These are phyloP conservation scores for Crithidia acanthocephali DNA, from an alignment of 208 protist genomes.

Conservation along the genomic window DNA sequence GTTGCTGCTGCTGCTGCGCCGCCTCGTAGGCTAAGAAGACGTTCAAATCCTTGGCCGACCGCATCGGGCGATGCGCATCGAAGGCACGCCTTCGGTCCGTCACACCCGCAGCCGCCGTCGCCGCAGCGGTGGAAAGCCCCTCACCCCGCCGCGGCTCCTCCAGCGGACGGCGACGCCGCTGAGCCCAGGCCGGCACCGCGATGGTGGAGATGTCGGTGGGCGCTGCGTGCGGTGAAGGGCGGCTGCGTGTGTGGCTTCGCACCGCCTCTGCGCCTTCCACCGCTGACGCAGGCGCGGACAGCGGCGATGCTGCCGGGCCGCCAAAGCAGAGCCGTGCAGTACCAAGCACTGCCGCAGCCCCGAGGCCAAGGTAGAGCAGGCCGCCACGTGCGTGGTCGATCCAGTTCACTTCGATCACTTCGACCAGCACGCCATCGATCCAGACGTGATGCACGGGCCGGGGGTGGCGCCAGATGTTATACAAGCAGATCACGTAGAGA, in stretches of 20 bases:
- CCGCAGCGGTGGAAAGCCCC: background rate
- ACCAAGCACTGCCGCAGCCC: slow-evolving; percentile 28
- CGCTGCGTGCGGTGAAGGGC: background rate
- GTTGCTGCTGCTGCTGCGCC: slow-evolving; percentile 21
- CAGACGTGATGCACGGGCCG: slow-evolving; percentile 45
- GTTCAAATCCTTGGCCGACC: slow-evolving; percentile 41
- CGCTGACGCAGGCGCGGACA: background rate
- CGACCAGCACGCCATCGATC: slow-evolving; percentile 80
- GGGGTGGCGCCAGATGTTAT: slow-evolving; percentile 43
- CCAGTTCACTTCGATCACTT: slow-evolving; percentile 66
- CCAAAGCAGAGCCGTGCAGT: slow-evolving; percentile 27
- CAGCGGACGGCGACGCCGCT: background rate
- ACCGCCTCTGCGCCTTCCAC: background rate
- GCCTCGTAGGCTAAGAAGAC: slow-evolving; percentile 41
- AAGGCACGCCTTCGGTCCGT: slow-evolving; percentile 12
- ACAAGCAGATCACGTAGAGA: slow-evolving; percentile 22
- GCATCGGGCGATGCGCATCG: slow-evolving; percentile 43
- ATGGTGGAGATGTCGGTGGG: slow-evolving; percentile 17
- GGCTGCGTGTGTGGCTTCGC: background rate
- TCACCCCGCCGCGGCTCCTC: background rate
- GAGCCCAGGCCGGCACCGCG: slow-evolving; percentile 32
- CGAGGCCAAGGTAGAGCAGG: slow-evolving; percentile 24
- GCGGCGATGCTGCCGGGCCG: background rate
- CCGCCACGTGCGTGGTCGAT: slow-evolving; percentile 15
- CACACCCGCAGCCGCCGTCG: background rate